Evolutionary conservation across 192 early-diverging fungal genomes (phyloP).

Genomic region (Coemansia sp.): DNA sequence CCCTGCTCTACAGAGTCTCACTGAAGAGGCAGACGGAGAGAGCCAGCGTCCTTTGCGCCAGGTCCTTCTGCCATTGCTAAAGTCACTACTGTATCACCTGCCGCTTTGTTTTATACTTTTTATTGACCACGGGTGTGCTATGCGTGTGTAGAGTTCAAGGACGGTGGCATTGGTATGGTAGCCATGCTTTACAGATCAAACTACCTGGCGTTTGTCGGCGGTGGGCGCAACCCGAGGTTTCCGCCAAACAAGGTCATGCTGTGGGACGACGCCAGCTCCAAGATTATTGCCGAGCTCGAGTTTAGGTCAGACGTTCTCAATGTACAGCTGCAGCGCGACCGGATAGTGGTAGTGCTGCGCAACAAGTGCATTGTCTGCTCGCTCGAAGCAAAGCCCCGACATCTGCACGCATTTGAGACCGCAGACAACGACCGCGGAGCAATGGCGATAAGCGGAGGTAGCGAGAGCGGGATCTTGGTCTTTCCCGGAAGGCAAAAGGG

Average conservation of each 20-base stretch:
- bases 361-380: constrained; percentile 84
- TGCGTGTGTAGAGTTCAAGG: constrained; percentile 65
- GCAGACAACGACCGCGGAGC: constrained; percentile 75
- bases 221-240: constrained; percentile 79
- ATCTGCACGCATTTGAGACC: constrained; percentile 82
- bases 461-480: constrained; percentile 72
- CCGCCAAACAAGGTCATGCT: constrained; percentile 87
- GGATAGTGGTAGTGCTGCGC: constrained; percentile 72
- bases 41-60: not conserved
- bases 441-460: constrained; percentile 67
- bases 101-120: not conserved
- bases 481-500: constrained; percentile 82
- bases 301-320: constrained; percentile 80
- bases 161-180: constrained; percentile 80
- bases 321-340: constrained; percentile 75
- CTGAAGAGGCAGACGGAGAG: not conserved
- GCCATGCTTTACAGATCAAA: constrained; percentile 87
- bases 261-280: constrained; percentile 79
- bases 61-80: not conserved
- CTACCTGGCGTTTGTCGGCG: constrained; percentile 83
- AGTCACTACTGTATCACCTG: not conserved
- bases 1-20: not conserved
- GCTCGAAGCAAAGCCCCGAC: constrained; percentile 68
- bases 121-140: not conserved
- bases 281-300: constrained; percentile 73